Evolutionary conservation across 768 basidiomycete genomes (phyloP), one percentile per base, ranked within the genome.

Genomic region (Tulasnella sp.): DNA sequence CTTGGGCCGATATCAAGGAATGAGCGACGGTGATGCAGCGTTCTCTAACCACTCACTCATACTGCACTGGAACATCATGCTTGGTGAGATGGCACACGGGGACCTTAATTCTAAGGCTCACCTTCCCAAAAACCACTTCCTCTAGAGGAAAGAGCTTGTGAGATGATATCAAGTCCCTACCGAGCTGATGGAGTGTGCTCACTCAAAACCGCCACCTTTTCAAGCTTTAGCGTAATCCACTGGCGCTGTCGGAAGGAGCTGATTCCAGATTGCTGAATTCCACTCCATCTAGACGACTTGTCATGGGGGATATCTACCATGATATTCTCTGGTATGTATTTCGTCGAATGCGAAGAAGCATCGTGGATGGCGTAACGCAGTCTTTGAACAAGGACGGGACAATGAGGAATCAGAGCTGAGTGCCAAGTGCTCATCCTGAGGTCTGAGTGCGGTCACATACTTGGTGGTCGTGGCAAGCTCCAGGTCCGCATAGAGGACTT

Each of bases 301-400:
- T 69, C 67, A 34, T 69, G 39, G 22, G 67, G 67, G 3, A 14
- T 22, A 69, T 69, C 44, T 2, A 41, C n/a, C 40, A 69, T 41
- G 29, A 69, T 69, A 44, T 69, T 69, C 39, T 69, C 67, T 35
- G 67, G 67, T 16, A 41, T 35, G 40, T 69, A 52, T 34, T 69
- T 41, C 17, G 26, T 34, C 39, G 67, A 42, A 39, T 69, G 67
- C 4, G 67, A 69, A 19, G 67, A 69, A 8, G n/a, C 35, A 69
- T 41, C 67, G 19, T 69, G 34, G 29, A 69, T 47, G 22, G 42
- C 22, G 40, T 69, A 69, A 22, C 42, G 35, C 32, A 69, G 14
- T 17, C 67, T 69, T 36, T 35, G 40, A 16, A 5, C 8, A 35
- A 7, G 67, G n/a, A 32, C 14, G 67, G 36, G n/a, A 9, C 39